Evolutionary conservation across 352 stramenopile genomes (phyloP), one percentile per base, ranked within the genome.

Genomic region (Blastocystis sp.): DNA sequence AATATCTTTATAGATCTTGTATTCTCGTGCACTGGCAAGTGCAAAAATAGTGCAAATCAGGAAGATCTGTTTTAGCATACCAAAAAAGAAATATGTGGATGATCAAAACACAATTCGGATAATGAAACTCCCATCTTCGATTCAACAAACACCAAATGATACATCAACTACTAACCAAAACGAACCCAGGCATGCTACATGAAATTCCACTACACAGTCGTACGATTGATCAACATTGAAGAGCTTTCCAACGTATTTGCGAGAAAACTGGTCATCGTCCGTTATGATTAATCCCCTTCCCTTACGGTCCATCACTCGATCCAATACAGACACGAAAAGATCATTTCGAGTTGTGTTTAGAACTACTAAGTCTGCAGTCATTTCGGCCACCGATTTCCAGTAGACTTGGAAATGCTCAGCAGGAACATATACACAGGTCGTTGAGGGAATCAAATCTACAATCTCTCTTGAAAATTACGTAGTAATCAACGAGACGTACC

Each of bases 101-200:
- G 13, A 59, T 26, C 7, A 18, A 79, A 79, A 79, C 39, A 55
- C 24, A 56, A 79, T n/a, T 56, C 20, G 7, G 34, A 20, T 30
- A 24, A 9, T 79, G 68, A 56, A 79, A 79, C 43, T 18, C 41
- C 30, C 41, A 45, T 24, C n/a, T 37, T 37, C 20, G 30, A 50
- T n/a, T 20, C 18, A 64, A 63, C 45, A 63, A 63, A 34, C 45
- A 65, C 11, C 0, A 59, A 81, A 30, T 43, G n/a, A 81, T 50
- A 30, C 55, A 73, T 73, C 37, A 63, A 81, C 50, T 54, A 81
- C 70, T 81, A 34, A 81, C 4, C n/a, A 81, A 41, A 20, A 65
- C 16, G 37, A 65, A 81, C 16, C 20, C n/a, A 24, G 18, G 20
- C 8, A 81, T 37, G 16, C 70, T 81, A 81, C 6, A 26, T 7